Evolutionary conservation across 805 yeast genomes (phyloP), one percentile per base, ranked within the genome.

Genomic region (Brettanomyces anomalus): DNA sequence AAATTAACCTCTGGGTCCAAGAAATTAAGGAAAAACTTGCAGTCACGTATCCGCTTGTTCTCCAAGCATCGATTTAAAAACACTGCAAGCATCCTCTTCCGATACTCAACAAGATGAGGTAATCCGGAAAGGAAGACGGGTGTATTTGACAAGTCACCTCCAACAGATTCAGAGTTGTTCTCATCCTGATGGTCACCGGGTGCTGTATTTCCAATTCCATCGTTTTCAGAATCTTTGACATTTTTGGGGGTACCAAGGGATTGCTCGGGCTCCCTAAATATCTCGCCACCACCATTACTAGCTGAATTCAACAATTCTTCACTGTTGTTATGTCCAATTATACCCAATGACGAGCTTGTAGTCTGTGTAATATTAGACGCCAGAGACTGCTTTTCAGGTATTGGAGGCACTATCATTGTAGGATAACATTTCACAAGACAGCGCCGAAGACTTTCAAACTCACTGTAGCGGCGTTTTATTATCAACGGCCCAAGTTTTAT

Each of bases 381-480:
- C 49, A 84, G 58, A 14, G 85, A 71, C 58, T 84, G 90, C 58
- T 85, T 85, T 60, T 81, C 84, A 0, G 98, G 98, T 8, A 93
- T 90, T 1, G 97, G 97, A 5, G 98, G 98, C 4, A 93, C 77
- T 3, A 93, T 74, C 4, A 79, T 58, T 3, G 93, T 77, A 3
- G 98, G 97, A 49, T 83, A 82, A 33, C 85, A 64, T 51, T 81
- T 78, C 3, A 79, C 68, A 18, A 93, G 67, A 4, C 83, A 72
- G 34, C 77, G 81, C 47, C 96, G 70, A 37, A 93, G 69, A 40
- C 85, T 77, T 55, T 86, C 96, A 58, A 93, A 93, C 58, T 93
- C 98, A 30, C 95, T 83, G 59, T 93, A 93, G 37, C 97, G 70
- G 53, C 98, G 69, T 39, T 89, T 77, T 4, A 87, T 89, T 14